Base-by-base conservation (phyloP, 2,329 filamentous ascomycete genomes). In the Neopestalotiopsis rosae region DNA sequence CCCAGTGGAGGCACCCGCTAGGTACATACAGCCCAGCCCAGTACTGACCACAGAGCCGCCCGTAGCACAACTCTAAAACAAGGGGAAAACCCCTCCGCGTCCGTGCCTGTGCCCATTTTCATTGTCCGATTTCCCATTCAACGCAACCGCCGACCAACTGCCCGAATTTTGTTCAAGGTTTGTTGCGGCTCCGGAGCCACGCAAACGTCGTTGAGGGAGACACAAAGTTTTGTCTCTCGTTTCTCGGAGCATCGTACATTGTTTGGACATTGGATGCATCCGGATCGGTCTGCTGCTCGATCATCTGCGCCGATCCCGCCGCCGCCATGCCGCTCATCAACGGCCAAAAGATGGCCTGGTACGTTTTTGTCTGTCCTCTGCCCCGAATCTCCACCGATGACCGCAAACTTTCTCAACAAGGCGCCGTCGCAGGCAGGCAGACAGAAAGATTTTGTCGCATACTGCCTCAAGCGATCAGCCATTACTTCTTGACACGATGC, bases 341-440 rank as follows among this genome's bases (percentile, higher is more conserved):
- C 38, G 67, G 67, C 10, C 32, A 52, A 30, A 68, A 68, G 52
- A 65, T 68, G 61, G 67, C 67, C 52, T 68, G 67, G 67, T 68
- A 38, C 34, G 67, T 68, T 42, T 32, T n/a, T 67, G 3, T 61
- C 52, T 67, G 20, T 13, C 14, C 52, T 59, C 12, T 63, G 13
- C 28, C n/a, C 24, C 12, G 58, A n/a, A 62, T 40, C 66, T 34
- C 45, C 61, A 68, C 66, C 20, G 20, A 42, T 30, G n/a, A 17
- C 24, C 42, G 65, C 38, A 49, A 61, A 42, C 40, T 40, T 67
- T 67, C 65, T 49, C 57, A 42, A 9, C 30, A n/a, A 42, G 12
- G 45, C 14, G n/a, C 45, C 6, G 20, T 17, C 6, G 20, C n/a
- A 52, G 9, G 45, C 6, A 52, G 45, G n/a, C 17, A n/a, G 34